Conservation (phyloP, 2,329 filamentous ascomycete genomes). For the Aspergillus aculeatus region DNA sequence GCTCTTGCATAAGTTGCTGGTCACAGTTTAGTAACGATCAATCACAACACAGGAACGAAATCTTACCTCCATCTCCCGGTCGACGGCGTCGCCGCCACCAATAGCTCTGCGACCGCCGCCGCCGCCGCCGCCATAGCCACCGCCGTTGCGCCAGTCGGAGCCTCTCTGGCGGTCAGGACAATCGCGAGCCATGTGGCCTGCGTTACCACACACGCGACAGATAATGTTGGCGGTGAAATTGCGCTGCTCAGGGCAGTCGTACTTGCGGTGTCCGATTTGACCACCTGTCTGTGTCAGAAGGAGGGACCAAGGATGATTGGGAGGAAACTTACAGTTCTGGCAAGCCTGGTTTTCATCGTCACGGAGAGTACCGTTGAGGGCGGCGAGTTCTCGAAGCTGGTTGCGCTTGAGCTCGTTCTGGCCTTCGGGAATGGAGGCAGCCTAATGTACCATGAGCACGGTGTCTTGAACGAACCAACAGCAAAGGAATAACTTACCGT, state of each 20-base stretch:
- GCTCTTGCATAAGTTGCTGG: slow-evolving; percentile 95
- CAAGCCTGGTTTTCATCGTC: slow-evolving; percentile 99
- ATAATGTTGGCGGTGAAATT: slow-evolving; percentile 99
- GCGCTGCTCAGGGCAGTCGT: slow-evolving; percentile 94
- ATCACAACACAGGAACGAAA: not conserved
- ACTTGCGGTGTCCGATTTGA: slow-evolving; percentile 98
- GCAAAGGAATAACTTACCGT: slow-evolving; percentile 66
- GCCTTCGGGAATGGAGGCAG: slow-evolving; percentile 95
- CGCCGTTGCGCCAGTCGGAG: slow-evolving; percentile 85
- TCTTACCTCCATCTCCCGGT: slow-evolving; percentile 90
- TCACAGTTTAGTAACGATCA: slow-evolving; percentile 5
- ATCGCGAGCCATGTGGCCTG: slow-evolving; percentile 96
- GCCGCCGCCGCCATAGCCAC: slow-evolving; percentile 36
- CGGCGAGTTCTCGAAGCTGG: slow-evolving; percentile 94
- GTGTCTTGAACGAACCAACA: not conserved
- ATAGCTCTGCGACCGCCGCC: slow-evolving; percentile 58
- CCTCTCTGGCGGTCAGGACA: slow-evolving; percentile 93
- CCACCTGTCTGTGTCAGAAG: slow-evolving; percentile 55
- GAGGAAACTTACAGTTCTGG: slow-evolving; percentile 72
- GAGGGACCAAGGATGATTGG: not conserved
- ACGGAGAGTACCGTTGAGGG: slow-evolving; percentile 96
- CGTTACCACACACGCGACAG: slow-evolving; percentile 95
- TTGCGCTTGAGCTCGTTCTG: slow-evolving; percentile 99
- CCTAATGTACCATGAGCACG: slow-evolving; percentile 55
- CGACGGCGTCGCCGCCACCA: slow-evolving; percentile 77